Evolutionary conservation across 73 alveolate genomes (phyloP), one percentile per base, ranked within the genome.

Genomic region (Diophrys appendiculata): DNA sequence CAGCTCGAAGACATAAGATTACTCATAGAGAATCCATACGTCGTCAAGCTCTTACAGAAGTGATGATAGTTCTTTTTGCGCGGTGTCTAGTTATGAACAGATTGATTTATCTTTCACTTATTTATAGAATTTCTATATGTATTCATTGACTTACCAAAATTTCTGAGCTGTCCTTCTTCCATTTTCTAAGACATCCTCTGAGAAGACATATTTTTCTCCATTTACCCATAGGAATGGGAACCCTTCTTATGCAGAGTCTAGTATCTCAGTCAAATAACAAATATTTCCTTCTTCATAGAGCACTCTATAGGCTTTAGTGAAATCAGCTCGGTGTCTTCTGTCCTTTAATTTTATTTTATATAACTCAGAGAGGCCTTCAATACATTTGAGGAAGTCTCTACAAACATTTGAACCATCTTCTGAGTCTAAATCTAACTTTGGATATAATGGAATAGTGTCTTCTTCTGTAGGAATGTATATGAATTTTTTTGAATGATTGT

Each of bases 181-280:
- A 98, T 52, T 89, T 88, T 26, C 94, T 90, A 96, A 82, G 25
- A 96, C 99, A 78, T 95, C 99, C 33, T 88, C 52, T 0, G 98
- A 89, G 86, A 96, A 96, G 54, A 89, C 93, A 80, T 94, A 96
- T 80, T 95, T 96, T 74, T 95, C 99, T 8, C 98, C 98, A 84
- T 96, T 96, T 32, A 96, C 99, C 88, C 96, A 89, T 54, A 96
- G 82, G 86, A 88, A 93, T 22, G 98, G 97, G 70, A 93, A 95
- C 2, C 86, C 88, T 80, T 90, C 91, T 56, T 90, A 93, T 0
- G 96, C 92, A 54, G 88, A 77, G 53, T 85, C 91, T 29, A 84
- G 79, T 0, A 90, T 90, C 69, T 85, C 96, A n/a, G 93, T 73
- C 52, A 84, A 72, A 90, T 79, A 90, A 26, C 90, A 65, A 35